Base-by-base conservation (phyloP, 768 basidiomycete species). In the Pleurotus giganteus region DNA sequence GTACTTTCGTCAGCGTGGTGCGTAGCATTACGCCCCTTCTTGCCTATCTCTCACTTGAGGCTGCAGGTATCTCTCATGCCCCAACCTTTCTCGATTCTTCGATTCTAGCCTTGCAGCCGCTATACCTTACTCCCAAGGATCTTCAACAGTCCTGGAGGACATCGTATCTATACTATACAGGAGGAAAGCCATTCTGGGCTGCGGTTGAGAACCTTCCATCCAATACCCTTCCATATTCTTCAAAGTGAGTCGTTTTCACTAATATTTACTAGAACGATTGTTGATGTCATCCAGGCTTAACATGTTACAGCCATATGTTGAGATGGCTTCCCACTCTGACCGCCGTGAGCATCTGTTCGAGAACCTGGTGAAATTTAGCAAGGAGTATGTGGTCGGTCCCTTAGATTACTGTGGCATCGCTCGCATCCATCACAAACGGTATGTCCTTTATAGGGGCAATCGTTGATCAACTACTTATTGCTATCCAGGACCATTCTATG, bases 351-450 rank as follows among this genome's bases (percentile, higher is more conserved):
- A 49, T n/a, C 32, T 49, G 19, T 56, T 56, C 21, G 47, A 49
- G 8, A 39, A 51, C 23, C 37, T 56, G 8, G 55, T 56, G n/a
- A 43, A 56, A 7, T 44, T 27, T 36, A 39, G 15, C 23, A 56
- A 49, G 23, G 36, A 50, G 9, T 56, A 51, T 15, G 49, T 32
- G 6, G 55, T 56, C 11, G 55, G 55, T 23, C 55, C 49, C 6
- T 31, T 56, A 7, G 55, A 56, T 36, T 56, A 49, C 29, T 56
- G 55, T 32, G 55, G 55, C 8, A 49, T 56, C 12, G 55, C 36
- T 29, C 55, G 37, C 19, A 43, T 56, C n/a, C 21, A 24, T 9
- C 28, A 41, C 26, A 44, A 51, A n/a, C 11, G 29, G 55, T 52
- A 29, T 2, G 44, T 27, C 21, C 9, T 47, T 32, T 47, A 17